A percentile compares a stretch with the other conserved stretches of the same genome.
Evolutionary conservation across 1,139 yeast genomes (phyloP).

Genomic region (Hanseniaspora sp.): DNA sequence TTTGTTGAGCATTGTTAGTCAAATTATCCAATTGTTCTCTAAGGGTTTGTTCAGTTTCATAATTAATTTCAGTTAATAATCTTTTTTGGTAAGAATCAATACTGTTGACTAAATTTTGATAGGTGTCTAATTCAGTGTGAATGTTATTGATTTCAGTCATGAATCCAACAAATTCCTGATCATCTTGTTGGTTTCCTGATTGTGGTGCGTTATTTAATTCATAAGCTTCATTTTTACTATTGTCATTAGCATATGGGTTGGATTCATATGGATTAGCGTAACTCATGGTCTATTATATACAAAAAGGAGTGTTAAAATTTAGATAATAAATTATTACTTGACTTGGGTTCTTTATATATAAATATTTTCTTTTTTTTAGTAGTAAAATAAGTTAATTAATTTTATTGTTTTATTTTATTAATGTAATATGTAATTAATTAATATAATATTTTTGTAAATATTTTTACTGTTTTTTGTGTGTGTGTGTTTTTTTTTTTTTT

Average conservation of each 20-base stretch:
- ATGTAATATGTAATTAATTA: too few relatives aligned
- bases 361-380: too few relatives aligned
- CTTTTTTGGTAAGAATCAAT: slow-evolving; percentile 74
- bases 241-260: slow-evolving; percentile 20
- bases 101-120: slow-evolving; percentile 63
- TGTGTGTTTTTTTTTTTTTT: too few relatives aligned
- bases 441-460: too few relatives aligned
- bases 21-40: slow-evolving; percentile 69
- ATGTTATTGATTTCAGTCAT: slow-evolving; percentile 77
- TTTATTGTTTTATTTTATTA: too few relatives aligned
- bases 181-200: slow-evolving; percentile 11
- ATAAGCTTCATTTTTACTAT: slow-evolving; percentile 19
- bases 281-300: slow-evolving; percentile 16
- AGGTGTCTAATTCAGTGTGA: slow-evolving; percentile 69
- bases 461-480: too few relatives aligned
- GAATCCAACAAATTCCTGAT: slow-evolving; percentile 56
- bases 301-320: too few relatives aligned
- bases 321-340: neutral
- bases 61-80: slow-evolving; percentile 74
- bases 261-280: slow-evolving; percentile 20
- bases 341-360: neutral
- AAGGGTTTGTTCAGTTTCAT: slow-evolving; percentile 59
- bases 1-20: slow-evolving; percentile 65
- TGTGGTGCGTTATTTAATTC: slow-evolving; percentile 17
- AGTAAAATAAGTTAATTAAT: too few relatives aligned